A percentile compares a stretch with the other conserved stretches of the same genome.
Conservation (phyloP, 2,329 filamentous ascomycete genomes). For the Ophiocordyceps polyrhachis-furcata region DNA sequence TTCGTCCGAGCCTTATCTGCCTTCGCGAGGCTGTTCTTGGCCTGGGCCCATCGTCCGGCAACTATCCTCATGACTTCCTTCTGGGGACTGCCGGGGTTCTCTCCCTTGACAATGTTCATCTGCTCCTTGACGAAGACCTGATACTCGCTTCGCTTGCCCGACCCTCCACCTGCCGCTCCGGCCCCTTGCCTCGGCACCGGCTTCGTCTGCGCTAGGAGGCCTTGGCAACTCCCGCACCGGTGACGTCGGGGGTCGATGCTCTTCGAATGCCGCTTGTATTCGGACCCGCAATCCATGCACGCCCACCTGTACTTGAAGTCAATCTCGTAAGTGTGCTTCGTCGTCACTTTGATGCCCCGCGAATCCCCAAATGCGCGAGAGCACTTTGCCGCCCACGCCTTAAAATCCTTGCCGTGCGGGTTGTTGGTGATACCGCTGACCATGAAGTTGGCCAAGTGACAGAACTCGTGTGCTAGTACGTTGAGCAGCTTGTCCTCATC, state of each 20-base stretch:
- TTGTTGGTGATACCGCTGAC: constrained; percentile 54
- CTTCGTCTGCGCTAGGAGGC: constrained; percentile 54
- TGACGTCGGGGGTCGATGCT: constrained; percentile 59
- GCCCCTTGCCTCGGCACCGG: constrained; percentile 37
- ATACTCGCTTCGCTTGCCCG: constrained; percentile 20
- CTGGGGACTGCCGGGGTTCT: constrained; percentile 37
- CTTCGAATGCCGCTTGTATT: constrained; percentile 71
- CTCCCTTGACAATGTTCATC: constrained; percentile 39
- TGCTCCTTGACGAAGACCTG: constrained; percentile 45
- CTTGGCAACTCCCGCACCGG: constrained; percentile 61
- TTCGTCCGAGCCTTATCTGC: constrained; percentile 4
- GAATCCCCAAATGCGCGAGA: constrained; percentile 32
- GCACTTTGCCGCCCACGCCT: constrained; percentile 46
- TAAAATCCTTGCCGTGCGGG: constrained; percentile 74
- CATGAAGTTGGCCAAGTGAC: constrained; percentile 86
- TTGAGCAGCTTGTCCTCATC: constrained; percentile 63
- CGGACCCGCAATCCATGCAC: constrained; percentile 47
- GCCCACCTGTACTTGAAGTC: constrained; percentile 85
- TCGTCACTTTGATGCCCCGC: constrained; percentile 60
- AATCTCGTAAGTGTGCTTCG: constrained; percentile 77
- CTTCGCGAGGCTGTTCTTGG: constrained; percentile 24
- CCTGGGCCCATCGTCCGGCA: constrained; percentile 38
- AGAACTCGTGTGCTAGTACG: constrained; percentile 91
- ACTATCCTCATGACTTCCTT: constrained; percentile 53
- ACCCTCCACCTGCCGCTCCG: constrained; percentile 4